A percentile compares a stretch with the other conserved stretches of the same genome.
Conservation (phyloP, 345 rosid genomes). For the Boechera stricta region DNA sequence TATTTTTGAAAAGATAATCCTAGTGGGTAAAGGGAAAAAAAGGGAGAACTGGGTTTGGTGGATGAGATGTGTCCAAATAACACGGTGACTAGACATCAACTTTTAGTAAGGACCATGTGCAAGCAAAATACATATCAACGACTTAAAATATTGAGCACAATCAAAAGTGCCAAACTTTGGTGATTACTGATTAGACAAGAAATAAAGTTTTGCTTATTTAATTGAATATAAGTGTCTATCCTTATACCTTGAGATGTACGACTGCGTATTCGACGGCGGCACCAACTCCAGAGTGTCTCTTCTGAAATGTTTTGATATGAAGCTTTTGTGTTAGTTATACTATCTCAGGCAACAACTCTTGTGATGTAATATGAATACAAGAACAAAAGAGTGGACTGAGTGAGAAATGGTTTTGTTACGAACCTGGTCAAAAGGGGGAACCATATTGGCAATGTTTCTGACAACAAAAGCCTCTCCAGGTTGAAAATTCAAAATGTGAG, state of each 20-base stretch:
- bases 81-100: slow-evolving; percentile 39
- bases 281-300: slow-evolving; percentile 57
- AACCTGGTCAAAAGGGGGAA: slow-evolving; percentile 85
- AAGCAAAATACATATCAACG: slow-evolving; percentile 4
- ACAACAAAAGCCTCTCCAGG: slow-evolving; percentile 96
- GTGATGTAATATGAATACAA: background rate
- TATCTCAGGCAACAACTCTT: background rate
- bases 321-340: background rate
- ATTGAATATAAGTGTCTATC: background rate
- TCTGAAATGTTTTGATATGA: slow-evolving; percentile 18
- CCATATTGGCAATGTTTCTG: slow-evolving; percentile 89
- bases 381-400: background rate
- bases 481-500: slow-evolving; percentile 79
- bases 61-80: slow-evolving; percentile 30
- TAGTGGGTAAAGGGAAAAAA: slow-evolving; percentile 26
- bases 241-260: slow-evolving; percentile 87
- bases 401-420: background rate
- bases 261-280: slow-evolving; percentile 94
- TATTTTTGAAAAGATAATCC: background rate
- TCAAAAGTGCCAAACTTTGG: slow-evolving; percentile 14
- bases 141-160: slow-evolving; percentile 18
- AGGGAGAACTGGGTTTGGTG: background rate
- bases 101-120: slow-evolving; percentile 34
- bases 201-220: slow-evolving; percentile 11
- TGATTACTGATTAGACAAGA: slow-evolving; percentile 20